Evolutionary conservation across 345 rosid genomes (phyloP).

Genomic region (Litchi chinensis): DNA sequence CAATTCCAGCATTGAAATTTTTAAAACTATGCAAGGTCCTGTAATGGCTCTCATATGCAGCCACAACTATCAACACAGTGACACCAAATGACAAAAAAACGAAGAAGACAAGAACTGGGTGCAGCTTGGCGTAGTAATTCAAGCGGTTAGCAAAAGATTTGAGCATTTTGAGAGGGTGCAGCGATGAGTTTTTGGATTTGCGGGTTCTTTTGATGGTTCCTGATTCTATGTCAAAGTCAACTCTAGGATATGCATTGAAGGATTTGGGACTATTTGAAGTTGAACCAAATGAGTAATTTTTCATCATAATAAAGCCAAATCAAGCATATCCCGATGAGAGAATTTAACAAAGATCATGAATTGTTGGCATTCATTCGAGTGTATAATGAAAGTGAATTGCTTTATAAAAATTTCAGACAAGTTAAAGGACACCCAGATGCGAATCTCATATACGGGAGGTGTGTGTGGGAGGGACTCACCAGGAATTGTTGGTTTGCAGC

Average conservation of each 20-base stretch:
- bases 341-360: conserved; percentile 33
- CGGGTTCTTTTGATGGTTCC: conserved; percentile 59
- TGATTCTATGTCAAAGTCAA: conserved; percentile 83
- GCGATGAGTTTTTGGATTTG: conserved; percentile 48
- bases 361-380: conserved; percentile 12
- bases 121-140: conserved; percentile 61
- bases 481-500: not conserved
- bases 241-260: conserved; percentile 71
- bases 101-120: conserved; percentile 54
- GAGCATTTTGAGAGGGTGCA: conserved; percentile 54
- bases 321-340: conserved; percentile 48
- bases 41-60: conserved; percentile 51
- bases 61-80: conserved; percentile 53
- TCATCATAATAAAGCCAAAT: conserved; percentile 58
- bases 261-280: conserved; percentile 61
- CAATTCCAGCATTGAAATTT: conserved; percentile 35
- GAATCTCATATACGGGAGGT: not conserved
- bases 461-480: conserved; percentile 23
- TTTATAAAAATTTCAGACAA: conserved; percentile 6
- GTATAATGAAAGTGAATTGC: not conserved
- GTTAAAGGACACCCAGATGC: conserved; percentile 26
- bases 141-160: conserved; percentile 56
- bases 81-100: conserved; percentile 66
- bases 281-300: conserved; percentile 47
- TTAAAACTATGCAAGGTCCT: conserved; percentile 33